Conservation (phyloP, 768 basidiomycete genomes). For the Kwoniella dendrophila region DNA sequence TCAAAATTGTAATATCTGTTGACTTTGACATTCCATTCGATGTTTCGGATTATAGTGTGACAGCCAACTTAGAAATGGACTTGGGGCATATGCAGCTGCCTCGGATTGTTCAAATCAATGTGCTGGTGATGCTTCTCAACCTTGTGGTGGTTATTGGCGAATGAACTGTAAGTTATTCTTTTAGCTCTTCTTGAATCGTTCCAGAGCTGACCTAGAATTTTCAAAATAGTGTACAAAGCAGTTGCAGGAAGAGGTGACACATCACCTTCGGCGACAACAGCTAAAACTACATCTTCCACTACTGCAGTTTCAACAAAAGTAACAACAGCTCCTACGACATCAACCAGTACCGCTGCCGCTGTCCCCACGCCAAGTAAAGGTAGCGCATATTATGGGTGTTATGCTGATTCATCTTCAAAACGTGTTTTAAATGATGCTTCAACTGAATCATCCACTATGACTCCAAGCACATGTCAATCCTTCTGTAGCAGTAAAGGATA, state of each 20-base stretch:
- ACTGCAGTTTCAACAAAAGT: slow-evolving; percentile 11
- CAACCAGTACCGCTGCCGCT: slow-evolving; percentile 3
- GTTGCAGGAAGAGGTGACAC: not conserved
- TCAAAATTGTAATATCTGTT: slow-evolving; percentile 1
- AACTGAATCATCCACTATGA: slow-evolving; percentile 17
- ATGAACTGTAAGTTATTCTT: slow-evolving; percentile 12
- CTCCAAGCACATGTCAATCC: slow-evolving; percentile 22
- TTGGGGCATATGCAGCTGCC: slow-evolving; percentile 1
- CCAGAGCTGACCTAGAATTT: not conserved
- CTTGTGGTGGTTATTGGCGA: slow-evolving; percentile 27
- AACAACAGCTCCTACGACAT: slow-evolving; percentile 5
- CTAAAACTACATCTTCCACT: slow-evolving; percentile 5
- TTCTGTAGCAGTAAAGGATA: slow-evolving; percentile 28
- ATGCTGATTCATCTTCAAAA: slow-evolving; percentile 8
- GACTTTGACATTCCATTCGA: not conserved
- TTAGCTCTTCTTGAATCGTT: not conserved
- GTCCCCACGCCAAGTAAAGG: not conserved
- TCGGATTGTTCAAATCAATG: slow-evolving; percentile 23
- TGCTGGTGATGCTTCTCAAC: slow-evolving; percentile 20
- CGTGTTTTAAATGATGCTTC: not conserved
- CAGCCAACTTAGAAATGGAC: slow-evolving; percentile 17
- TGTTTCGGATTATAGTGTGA: slow-evolving; percentile 23
- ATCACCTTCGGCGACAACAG: not conserved
- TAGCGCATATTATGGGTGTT: slow-evolving; percentile 21
- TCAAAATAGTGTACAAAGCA: not conserved